Conservation (phyloP, 495 filamentous ascomycete genomes). For the Trichoderma reesei region DNA sequence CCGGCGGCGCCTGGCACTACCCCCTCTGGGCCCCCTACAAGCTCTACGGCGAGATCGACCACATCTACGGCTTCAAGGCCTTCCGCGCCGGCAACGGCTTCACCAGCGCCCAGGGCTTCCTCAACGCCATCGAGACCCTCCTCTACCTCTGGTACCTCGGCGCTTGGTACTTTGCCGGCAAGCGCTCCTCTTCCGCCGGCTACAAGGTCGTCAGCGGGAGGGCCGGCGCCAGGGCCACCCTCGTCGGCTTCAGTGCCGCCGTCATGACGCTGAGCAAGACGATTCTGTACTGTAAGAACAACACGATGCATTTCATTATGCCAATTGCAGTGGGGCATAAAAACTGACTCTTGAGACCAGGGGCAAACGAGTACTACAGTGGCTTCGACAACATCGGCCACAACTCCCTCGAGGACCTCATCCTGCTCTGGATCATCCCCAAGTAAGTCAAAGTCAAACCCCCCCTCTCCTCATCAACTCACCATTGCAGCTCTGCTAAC, state of each 20-base stretch:
- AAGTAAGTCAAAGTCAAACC: constrained; percentile 48
- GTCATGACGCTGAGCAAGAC: constrained; percentile 87
- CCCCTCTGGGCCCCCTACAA: constrained; percentile 73
- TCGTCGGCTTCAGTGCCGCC: constrained; percentile 58
- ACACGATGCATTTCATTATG: constrained; percentile 12
- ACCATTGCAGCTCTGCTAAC: not conserved
- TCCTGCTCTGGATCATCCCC: constrained; percentile 67
- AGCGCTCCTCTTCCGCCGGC: constrained; percentile 33
- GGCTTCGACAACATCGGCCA: constrained; percentile 74
- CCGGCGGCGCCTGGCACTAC: constrained; percentile 62
- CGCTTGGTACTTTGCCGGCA: constrained; percentile 39
- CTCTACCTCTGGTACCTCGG: constrained; percentile 60
- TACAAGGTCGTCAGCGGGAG: constrained; percentile 35
- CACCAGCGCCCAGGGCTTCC: constrained; percentile 59
- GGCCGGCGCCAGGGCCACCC: constrained; percentile 49
- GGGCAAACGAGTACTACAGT: constrained; percentile 67
- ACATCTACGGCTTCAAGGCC: constrained; percentile 76
- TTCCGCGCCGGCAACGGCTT: constrained; percentile 66
- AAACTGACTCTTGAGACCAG: constrained; percentile 29
- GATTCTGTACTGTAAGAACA: constrained; percentile 62
- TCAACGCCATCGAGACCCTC: constrained; percentile 67
- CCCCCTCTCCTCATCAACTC: not conserved
- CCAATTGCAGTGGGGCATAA: too few species aligned
- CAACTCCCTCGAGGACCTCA: constrained; percentile 46
- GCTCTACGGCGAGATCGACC: constrained; percentile 72